Conservation (phyloP, 169 alveolate genomes). For the Plasmodium ovale region DNA sequence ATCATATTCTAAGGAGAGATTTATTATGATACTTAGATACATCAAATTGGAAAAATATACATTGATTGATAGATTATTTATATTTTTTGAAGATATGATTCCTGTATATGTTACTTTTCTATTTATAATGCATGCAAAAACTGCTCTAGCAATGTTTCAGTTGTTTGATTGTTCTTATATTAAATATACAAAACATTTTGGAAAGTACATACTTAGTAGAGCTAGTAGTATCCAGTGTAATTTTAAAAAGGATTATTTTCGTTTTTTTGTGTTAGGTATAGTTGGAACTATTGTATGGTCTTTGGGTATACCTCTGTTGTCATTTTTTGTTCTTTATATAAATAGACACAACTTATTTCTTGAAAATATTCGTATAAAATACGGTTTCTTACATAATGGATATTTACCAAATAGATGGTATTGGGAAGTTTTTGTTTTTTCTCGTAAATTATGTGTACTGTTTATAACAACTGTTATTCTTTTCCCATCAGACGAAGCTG, state of each 20-base stretch:
- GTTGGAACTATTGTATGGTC: constrained; percentile 87
- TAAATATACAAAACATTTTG: constrained; percentile 56
- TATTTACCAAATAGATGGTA: constrained; percentile 87
- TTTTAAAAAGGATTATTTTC: constrained; percentile 77
- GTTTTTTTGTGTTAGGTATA: constrained; percentile 84
- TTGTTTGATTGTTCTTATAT: constrained; percentile 87
- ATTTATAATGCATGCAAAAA: constrained; percentile 86
- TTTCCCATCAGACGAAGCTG: constrained; percentile 81
- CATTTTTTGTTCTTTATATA: constrained; percentile 82
- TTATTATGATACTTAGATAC: constrained; percentile 87
- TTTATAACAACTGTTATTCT: constrained; percentile 85
- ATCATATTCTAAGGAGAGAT: constrained; percentile 83
- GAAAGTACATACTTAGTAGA: constrained; percentile 84
- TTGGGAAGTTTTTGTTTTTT: constrained; percentile 90
- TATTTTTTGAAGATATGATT: constrained; percentile 90
- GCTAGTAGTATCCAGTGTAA: constrained; percentile 87
- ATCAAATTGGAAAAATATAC: constrained; percentile 85
- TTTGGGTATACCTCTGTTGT: constrained; percentile 87
- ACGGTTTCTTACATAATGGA: constrained; percentile 90
- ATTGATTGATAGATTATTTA: constrained; percentile 67
- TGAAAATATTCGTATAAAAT: constrained; percentile 84
- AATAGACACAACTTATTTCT: constrained; percentile 85
- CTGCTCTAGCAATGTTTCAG: constrained; percentile 86
- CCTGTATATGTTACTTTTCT: constrained; percentile 90
- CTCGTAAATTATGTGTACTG: constrained; percentile 84